phyloP scores from a whole-genome alignment of 129 eudicot genomes.

The Logfia minima region DNA sequence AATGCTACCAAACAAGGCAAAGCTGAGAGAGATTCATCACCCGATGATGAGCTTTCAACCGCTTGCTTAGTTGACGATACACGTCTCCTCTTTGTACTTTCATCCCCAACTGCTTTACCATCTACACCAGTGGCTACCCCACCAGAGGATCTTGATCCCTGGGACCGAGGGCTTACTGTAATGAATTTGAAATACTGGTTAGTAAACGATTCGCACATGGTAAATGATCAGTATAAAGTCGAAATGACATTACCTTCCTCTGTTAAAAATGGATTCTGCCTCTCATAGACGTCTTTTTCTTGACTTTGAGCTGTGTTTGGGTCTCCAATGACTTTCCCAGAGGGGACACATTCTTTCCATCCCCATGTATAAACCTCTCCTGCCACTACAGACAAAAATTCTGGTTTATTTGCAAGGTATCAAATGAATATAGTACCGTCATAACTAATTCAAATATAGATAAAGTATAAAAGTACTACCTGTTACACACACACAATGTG shows the following conservation, averaged over 20 bases:
- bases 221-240: background rate
- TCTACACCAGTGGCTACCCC: conserved; percentile 48
- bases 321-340: conserved; percentile 82
- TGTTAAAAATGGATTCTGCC: conserved; percentile 46
- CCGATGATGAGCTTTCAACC: conserved; percentile 73
- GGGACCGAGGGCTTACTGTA: conserved; percentile 78
- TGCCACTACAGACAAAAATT: conserved; percentile 42
- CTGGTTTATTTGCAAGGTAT: conserved; percentile 20
- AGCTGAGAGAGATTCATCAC: conserved; percentile 77
- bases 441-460: background rate
- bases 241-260: conserved; percentile 62
- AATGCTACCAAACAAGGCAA: conserved; percentile 84
- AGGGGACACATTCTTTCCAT: conserved; percentile 98
- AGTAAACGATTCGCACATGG: background rate
- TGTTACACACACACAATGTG: conserved; percentile 90
- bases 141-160: conserved; percentile 56
- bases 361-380: conserved; percentile 99
- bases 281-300: conserved; percentile 63
- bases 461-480: conserved; percentile 36
- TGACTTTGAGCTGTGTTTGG: conserved; percentile 48
- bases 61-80: conserved; percentile 73
- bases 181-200: conserved; percentile 23
- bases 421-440: background rate
- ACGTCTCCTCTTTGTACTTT: conserved; percentile 69
- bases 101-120: conserved; percentile 64